phyloP scores from a whole-genome alignment of 495 filamentous ascomycete genomes.

The Penicillium silybi region DNA sequence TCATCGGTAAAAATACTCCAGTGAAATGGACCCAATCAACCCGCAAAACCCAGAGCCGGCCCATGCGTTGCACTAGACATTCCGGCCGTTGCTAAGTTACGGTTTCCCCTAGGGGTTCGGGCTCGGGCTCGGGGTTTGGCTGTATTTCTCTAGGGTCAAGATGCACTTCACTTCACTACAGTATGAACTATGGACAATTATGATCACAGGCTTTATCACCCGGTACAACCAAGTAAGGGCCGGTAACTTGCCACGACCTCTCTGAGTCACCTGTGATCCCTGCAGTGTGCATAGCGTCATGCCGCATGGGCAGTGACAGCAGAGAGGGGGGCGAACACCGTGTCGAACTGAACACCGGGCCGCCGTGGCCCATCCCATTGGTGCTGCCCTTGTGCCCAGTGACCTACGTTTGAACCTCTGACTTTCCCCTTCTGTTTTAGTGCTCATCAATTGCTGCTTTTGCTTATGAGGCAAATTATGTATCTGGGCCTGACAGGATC shows the following conservation, averaged over 20 bases:
- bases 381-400: background rate
- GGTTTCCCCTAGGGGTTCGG: background rate
- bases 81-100: conserved; percentile 22
- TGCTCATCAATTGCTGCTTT: background rate
- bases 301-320: conserved; percentile 11
- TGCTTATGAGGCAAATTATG: too few relatives aligned
- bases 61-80: conserved; percentile 19
- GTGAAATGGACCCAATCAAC: background rate
- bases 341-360: conserved; percentile 7
- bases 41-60: background rate
- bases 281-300: conserved; percentile 28
- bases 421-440: background rate
- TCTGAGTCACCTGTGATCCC: conserved; percentile 27
- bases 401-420: background rate
- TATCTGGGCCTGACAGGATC: background rate
- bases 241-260: conserved; percentile 10
- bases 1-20: conserved; percentile 2
- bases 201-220: conserved; percentile 14
- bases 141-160: background rate
- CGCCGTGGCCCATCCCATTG: conserved; percentile 9
- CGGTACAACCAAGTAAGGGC: conserved; percentile 30
- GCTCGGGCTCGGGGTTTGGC: too few relatives aligned
- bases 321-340: conserved; percentile 6
- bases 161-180: background rate
- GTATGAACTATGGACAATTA: background rate